Percentiles rank a stretch among this genome's conserved stretches.
These are phyloP conservation scores for Septoria petroselini DNA, from an alignment of 2,329 filamentous ascomycete species.

Conservation along the genomic window DNA sequence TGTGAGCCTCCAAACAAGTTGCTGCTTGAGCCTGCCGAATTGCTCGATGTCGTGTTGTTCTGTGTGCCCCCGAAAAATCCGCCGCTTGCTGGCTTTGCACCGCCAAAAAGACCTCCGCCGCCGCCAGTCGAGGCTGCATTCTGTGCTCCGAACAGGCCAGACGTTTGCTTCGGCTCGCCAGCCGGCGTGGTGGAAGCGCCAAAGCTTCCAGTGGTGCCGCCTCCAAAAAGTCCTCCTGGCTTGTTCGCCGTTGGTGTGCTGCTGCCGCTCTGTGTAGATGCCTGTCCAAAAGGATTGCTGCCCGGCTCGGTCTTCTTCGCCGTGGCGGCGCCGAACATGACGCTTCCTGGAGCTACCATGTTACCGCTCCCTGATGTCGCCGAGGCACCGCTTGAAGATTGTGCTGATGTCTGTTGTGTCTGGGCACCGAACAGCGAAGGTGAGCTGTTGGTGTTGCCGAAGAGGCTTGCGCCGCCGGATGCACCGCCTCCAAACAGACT, in stretches of 20 bases:
- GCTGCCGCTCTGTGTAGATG: slow-evolving; percentile 16
- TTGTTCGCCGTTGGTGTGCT: slow-evolving; percentile 25
- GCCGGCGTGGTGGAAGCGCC: slow-evolving; percentile 26
- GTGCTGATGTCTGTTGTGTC: slow-evolving; percentile 14
- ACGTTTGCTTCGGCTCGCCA: slow-evolving; percentile 26
- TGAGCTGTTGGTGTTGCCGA: slow-evolving; percentile 11
- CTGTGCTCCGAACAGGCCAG: slow-evolving; percentile 15
- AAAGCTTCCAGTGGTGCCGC: slow-evolving; percentile 17
- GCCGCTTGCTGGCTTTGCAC: slow-evolving; percentile 14
- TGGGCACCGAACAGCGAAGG: slow-evolving; percentile 11
- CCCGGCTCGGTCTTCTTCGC: slow-evolving; percentile 16
- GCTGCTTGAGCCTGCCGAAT: slow-evolving; percentile 7
- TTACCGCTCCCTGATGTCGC: slow-evolving; percentile 6
- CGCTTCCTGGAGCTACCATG: slow-evolving; percentile 7
- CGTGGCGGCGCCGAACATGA: slow-evolving; percentile 15
- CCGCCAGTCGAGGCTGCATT: slow-evolving; percentile 7
- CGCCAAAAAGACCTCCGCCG: slow-evolving; percentile 11
- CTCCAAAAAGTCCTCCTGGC: slow-evolving; percentile 19
- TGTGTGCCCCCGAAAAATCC: slow-evolving; percentile 11
- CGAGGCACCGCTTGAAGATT: slow-evolving; percentile 11
- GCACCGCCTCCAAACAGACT: slow-evolving; percentile 11
- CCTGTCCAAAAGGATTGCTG: slow-evolving; percentile 9
- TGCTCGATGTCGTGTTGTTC: slow-evolving; percentile 13
- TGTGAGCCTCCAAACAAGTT: slow-evolving; percentile 20
- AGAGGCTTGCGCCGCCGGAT: slow-evolving; percentile 7